Percentiles rank a stretch among this genome's conserved stretches.
Evolutionary conservation across 306 rosid genomes (phyloP).

Genomic region (Cucurbita argyrosperma): DNA sequence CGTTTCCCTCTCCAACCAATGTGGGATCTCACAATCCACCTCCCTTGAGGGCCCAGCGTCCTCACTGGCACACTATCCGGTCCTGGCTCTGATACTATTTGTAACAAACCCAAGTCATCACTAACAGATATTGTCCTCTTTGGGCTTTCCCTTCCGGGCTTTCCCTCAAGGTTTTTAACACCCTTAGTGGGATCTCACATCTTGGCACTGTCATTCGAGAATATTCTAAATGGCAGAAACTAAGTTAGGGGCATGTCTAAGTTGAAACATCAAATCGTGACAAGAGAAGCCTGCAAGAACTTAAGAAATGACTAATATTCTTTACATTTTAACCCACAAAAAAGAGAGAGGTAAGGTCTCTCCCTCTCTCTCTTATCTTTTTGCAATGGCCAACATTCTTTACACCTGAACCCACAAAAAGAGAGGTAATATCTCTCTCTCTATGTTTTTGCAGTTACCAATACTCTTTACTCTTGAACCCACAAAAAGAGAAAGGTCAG

Average conservation of each 20-base stretch:
- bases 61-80: too few relatives aligned
- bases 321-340: background rate
- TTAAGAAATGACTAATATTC: background rate
- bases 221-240: background rate
- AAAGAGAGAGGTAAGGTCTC: background rate
- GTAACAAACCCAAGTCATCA: too few relatives aligned
- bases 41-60: too few relatives aligned
- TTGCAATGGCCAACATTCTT: background rate
- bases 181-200: background rate
- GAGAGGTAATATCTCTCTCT: background rate
- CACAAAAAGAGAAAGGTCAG: background rate
- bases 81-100: too few relatives aligned
- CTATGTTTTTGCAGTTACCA: background rate
- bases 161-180: too few relatives aligned
- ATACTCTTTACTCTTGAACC: background rate
- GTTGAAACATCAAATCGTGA: background rate
- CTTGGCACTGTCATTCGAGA: background rate
- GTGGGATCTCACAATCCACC: too few relatives aligned
- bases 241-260: background rate
- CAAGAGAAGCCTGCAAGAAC: background rate
- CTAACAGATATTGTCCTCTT: too few relatives aligned
- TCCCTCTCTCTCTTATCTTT: background rate
- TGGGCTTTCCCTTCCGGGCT: too few relatives aligned
- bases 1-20: too few relatives aligned
- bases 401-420: background rate